Base-by-base conservation (phyloP, 1,284 basidiomycete species). In the Peniophora sp. region DNA sequence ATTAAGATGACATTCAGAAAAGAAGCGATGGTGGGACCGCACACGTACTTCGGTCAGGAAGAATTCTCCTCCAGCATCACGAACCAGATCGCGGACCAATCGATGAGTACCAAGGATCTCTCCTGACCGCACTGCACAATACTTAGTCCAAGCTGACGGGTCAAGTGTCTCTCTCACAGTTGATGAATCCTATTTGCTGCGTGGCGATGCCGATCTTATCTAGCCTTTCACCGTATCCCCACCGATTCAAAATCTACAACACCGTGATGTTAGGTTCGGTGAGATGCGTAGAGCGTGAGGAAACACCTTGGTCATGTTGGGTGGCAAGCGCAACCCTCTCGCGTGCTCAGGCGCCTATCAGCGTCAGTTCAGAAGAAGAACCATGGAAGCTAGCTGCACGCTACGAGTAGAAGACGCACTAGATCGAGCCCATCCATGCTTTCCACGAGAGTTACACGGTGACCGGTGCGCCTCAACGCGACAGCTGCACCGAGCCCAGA, bases 271-370 rank as follows among this genome's bases (percentile, higher is more conserved):
- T 5, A 32, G 27, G 27, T 12, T 32, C 27, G 12, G 5, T 12
- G 5, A 32, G 27, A 32, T 6, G 27, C 27, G 27, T 32, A 32
- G 27, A 32, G 12, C 27, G 12, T 12, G 12, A 32, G 5, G 12
- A 20, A 81, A 62, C 11, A 82, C 71, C 55, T 81, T 81, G 2
- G 78, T 71, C 36, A 76, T 61, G 51, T 83, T 82, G 2, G 79
- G 79, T 37, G 79, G 70, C 50, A 81, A 62, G 12, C 78, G 69
- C 51, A 73, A 63, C 24, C 76, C 77, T 49, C 74, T 71, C 37
- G 20, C 46, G 15, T 35, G 35, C 60, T 61, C 9, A 58, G 58
- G 41, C 39, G 20, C 20, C 39, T 41, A 22, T 41, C 20, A 41
- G 20, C 15, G 6, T 8, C n/a, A 5, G 20, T 20, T 44, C 32